phyloP scores from a whole-genome alignment of 1,284 basidiomycete species.

The Pyrrhoderma noxium region DNA sequence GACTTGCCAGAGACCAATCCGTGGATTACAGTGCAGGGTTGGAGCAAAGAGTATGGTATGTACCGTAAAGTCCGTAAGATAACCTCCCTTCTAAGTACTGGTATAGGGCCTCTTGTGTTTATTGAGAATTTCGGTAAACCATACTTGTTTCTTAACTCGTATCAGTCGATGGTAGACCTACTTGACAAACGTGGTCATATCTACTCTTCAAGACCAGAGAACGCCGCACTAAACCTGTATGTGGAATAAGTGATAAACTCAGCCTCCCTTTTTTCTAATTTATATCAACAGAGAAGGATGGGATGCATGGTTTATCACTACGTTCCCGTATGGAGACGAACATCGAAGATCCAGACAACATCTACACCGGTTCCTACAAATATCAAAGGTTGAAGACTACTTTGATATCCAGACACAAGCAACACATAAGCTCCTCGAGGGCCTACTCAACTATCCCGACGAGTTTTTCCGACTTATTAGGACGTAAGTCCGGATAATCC shows the following conservation, averaged over 20 bases:
- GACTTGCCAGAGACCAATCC: constrained; percentile 34
- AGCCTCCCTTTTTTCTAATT: background rate
- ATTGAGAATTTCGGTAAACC: constrained; percentile 6
- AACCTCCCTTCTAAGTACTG: background rate
- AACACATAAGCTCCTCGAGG: constrained; percentile 7
- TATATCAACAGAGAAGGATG: constrained; percentile 2
- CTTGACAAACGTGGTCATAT: constrained; percentile 10
- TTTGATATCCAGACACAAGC: constrained; percentile 2
- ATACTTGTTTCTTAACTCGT: constrained; percentile 12
- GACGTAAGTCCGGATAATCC: background rate
- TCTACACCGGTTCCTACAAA: constrained; percentile 8
- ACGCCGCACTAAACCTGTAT: background rate
- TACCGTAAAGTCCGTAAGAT: too few species aligned
- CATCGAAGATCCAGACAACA: constrained; percentile 5
- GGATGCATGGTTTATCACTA: background rate
- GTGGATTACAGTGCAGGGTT: constrained; percentile 28
- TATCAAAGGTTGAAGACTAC: constrained; percentile 3
- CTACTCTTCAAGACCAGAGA: constrained; percentile 11
- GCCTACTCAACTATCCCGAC: constrained; percentile 3
- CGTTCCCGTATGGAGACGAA: constrained; percentile 12
- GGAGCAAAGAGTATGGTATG: constrained; percentile 20
- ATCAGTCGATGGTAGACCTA: constrained; percentile 10
- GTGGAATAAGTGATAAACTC: too few species aligned
- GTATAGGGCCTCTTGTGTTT: constrained; percentile 10
- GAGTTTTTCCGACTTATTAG: background rate